phyloP scores from a whole-genome alignment of 1,139 yeast genomes.

The Sugiyamaella sp. region DNA sequence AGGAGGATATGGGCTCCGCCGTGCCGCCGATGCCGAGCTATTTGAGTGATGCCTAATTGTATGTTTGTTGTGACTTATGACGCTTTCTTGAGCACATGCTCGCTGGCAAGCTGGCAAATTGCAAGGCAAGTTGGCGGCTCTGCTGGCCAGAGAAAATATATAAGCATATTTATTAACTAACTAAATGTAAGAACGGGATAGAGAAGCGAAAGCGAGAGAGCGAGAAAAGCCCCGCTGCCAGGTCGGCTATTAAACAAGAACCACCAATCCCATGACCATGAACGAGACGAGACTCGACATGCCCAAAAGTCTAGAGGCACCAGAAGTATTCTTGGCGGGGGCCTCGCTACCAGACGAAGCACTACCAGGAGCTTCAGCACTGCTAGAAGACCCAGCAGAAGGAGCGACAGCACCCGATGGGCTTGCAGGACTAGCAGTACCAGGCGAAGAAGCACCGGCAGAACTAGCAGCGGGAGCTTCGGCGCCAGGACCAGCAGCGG shows the following conservation, averaged over 20 bases:
- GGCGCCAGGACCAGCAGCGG: conserved; percentile 11
- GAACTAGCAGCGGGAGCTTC: conserved; percentile 7
- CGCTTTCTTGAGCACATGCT: too few relatives aligned
- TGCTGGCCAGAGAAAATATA: too few relatives aligned
- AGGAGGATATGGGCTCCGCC: neutral
- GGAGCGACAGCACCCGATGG: neutral
- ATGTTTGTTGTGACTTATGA: too few relatives aligned
- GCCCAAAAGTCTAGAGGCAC: conserved; percentile 1
- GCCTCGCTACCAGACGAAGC: neutral
- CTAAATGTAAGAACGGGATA: too few relatives aligned
- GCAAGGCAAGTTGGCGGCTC: too few relatives aligned
- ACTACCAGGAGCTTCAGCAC: too few relatives aligned
- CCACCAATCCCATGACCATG: neutral
- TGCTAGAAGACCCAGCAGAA: too few relatives aligned
- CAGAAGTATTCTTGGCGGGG: conserved; percentile 5
- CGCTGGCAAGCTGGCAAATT: too few relatives aligned
- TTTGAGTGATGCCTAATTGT: too few relatives aligned
- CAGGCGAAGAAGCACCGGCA: too few relatives aligned
- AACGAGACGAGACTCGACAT: neutral
- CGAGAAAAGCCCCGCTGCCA: neutral
- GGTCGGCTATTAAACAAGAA: neutral
- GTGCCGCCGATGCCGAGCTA: neutral
- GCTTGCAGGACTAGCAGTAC: too few relatives aligned
- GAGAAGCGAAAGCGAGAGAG: neutral
- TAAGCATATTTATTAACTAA: too few relatives aligned